Evolutionary conservation across 495 filamentous ascomycete species (phyloP), one percentile per base, ranked within the genome.

Genomic region (Aspergillus cavernicola): DNA sequence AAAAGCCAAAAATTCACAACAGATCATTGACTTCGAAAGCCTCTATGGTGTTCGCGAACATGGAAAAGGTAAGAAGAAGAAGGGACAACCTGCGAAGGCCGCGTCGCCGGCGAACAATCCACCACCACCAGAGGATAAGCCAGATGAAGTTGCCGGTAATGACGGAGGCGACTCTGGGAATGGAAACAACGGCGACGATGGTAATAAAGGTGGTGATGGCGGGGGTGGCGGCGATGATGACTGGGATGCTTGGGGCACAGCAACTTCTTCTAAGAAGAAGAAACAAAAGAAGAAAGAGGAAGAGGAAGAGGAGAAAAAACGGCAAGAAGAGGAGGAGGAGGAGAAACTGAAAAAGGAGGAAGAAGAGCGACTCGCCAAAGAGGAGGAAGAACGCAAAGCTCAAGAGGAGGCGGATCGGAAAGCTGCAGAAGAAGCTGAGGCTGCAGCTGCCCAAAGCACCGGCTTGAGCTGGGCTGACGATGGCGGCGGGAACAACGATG

Each of bases 1-100:
- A 71, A 69, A 54, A 67, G 69, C 38, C 63, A 69, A 36, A 68
- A 75, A 48, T 57, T 76, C 40, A 53, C 52, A 37, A 58, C 67
- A 31, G 60, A 66, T 71, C 19, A 73, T 80, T 35, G 78, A 81
- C 61, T 77, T 83, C 39, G 81, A 82, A 50, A 78, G 74, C 26
- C 59, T 69, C 7, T 64, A 70, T 31, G 74, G 67, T n/a, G 65
- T 76, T 18, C 75, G 77, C 0, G 80, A 80, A 55, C 74, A 71
- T 37, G 72, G 65, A 20, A 71, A 65, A 20, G 71, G 73, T 4
- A 66, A 65, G 22, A 66, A 70, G 66, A 75, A 74, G 16, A 75
- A 72, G n/a, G 67, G 70, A 31, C 12, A 19, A 15, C 39, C 61
- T 6, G 54, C 59, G 18, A 26, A 59, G 9, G 9, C 4, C 31